Evolutionary conservation across 495 filamentous ascomycete genomes (phyloP).

Genomic region (Neurospora discreta): DNA sequence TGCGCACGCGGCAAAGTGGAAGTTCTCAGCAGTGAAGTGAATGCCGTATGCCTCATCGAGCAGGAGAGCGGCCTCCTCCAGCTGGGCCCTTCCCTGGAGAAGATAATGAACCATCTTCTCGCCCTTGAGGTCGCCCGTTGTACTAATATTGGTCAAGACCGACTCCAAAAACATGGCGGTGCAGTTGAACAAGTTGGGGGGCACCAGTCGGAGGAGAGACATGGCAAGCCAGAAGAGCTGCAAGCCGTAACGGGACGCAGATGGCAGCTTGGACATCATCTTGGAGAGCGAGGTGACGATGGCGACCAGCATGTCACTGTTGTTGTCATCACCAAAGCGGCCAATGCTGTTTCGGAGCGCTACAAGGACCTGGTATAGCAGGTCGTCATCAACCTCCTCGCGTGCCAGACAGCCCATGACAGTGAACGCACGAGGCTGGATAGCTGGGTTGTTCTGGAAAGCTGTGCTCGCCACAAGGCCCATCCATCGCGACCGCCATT

Average conservation of each 20-base stretch:
- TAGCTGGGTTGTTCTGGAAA: constrained; percentile 59
- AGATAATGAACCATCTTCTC: constrained; percentile 46
- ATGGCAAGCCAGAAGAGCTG: constrained; percentile 60
- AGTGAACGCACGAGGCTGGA: constrained; percentile 54
- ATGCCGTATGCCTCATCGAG: constrained; percentile 53
- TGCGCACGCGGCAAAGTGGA: constrained; percentile 52
- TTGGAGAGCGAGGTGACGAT: constrained; percentile 54
- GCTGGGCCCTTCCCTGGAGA: constrained; percentile 40
- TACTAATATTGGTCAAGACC: constrained; percentile 47
- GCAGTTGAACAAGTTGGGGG: constrained; percentile 48
- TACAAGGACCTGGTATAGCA: constrained; percentile 58
- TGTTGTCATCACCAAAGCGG: constrained; percentile 46
- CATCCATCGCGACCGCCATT: constrained; percentile 64
- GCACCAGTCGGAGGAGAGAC: constrained; percentile 50
- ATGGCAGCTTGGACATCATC: constrained; percentile 56
- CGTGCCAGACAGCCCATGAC: constrained; percentile 59
- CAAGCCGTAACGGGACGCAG: constrained; percentile 51
- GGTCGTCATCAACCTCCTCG: constrained; percentile 56
- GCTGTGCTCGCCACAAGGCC: constrained; percentile 57
- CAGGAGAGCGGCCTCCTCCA: constrained; percentile 46
- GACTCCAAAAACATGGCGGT: constrained; percentile 51
- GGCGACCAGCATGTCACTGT: constrained; percentile 54
- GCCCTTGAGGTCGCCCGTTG: constrained; percentile 43
- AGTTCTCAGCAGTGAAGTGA: constrained; percentile 49
- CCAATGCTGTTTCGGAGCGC: constrained; percentile 48